Conservation (phyloP, 2,329 filamentous ascomycete genomes). For the Penicillium decumbens region DNA sequence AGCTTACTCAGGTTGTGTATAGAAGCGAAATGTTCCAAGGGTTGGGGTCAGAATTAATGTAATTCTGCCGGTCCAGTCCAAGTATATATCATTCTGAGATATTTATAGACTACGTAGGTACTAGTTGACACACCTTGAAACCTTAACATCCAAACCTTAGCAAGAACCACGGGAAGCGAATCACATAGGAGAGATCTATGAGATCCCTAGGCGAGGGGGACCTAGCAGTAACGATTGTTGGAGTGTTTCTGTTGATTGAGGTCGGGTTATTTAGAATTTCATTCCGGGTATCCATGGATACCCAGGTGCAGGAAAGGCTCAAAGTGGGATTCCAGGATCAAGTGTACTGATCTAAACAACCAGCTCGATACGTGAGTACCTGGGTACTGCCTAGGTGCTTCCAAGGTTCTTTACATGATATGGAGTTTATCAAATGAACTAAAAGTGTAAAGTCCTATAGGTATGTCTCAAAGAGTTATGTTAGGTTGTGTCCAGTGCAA, state of each 20-base stretch:
- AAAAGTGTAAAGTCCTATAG: background rate
- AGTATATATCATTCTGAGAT: too few relatives aligned
- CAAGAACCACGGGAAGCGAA: too few relatives aligned
- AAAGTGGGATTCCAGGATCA: background rate
- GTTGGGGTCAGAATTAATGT: too few relatives aligned
- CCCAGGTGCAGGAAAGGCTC: background rate
- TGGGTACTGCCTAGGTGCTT: background rate
- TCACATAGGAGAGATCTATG: too few relatives aligned
- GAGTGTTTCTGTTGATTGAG: background rate
- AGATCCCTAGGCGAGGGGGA: too few relatives aligned
- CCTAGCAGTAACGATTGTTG: too few relatives aligned
- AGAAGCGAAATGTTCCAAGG: too few relatives aligned
- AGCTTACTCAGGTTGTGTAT: too few relatives aligned
- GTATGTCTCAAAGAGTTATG: background rate
- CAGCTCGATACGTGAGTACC: background rate
- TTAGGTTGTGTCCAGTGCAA: constrained; percentile 1
- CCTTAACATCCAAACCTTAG: too few relatives aligned
- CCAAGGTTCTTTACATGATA: background rate
- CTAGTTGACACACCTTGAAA: too few relatives aligned
- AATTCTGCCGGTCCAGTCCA: too few relatives aligned
- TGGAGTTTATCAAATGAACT: background rate
- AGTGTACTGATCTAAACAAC: background rate
- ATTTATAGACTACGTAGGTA: too few relatives aligned
- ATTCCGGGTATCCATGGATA: background rate
- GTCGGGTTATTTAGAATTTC: background rate